phyloP scores from a whole-genome alignment of 495 filamentous ascomycete genomes.

The Aspergillus baeticus region DNA sequence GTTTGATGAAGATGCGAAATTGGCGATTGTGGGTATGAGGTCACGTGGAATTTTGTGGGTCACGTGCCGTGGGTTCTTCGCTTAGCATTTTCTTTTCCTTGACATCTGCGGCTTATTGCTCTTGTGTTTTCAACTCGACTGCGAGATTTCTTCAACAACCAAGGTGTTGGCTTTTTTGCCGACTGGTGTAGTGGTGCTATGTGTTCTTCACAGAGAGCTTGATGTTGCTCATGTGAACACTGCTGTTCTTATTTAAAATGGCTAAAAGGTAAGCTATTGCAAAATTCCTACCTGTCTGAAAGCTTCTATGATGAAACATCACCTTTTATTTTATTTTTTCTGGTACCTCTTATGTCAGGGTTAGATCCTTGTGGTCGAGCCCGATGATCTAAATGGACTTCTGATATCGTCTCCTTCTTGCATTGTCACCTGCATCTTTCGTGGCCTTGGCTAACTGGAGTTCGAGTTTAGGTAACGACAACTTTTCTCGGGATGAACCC shows the following conservation, averaged over 20 bases:
- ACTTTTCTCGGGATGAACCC: background rate
- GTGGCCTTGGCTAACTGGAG: constrained; percentile 13
- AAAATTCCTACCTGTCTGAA: background rate
- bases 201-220: background rate
- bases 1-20: constrained; percentile 13
- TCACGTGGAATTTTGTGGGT: constrained; percentile 22
- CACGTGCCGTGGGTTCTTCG: constrained; percentile 5
- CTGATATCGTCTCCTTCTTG: constrained; percentile 40
- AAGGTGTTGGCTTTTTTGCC: background rate
- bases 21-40: constrained; percentile 23
- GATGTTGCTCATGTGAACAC: background rate
- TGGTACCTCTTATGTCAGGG: constrained; percentile 67
- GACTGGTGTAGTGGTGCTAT: constrained; percentile 5
- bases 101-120: constrained; percentile 5
- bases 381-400: constrained; percentile 65
- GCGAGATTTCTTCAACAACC: background rate
- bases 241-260: background rate
- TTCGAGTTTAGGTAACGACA: constrained; percentile 9
- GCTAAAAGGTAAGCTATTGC: constrained; percentile 1
- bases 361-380: constrained; percentile 39
- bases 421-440: constrained; percentile 6
- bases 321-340: constrained; percentile 49
- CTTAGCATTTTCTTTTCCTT: constrained; percentile 13
- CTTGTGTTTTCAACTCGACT: background rate
- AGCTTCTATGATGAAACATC: constrained; percentile 47